Conservation (phyloP, 768 basidiomycete genomes). For the Podaxis rugospora region DNA sequence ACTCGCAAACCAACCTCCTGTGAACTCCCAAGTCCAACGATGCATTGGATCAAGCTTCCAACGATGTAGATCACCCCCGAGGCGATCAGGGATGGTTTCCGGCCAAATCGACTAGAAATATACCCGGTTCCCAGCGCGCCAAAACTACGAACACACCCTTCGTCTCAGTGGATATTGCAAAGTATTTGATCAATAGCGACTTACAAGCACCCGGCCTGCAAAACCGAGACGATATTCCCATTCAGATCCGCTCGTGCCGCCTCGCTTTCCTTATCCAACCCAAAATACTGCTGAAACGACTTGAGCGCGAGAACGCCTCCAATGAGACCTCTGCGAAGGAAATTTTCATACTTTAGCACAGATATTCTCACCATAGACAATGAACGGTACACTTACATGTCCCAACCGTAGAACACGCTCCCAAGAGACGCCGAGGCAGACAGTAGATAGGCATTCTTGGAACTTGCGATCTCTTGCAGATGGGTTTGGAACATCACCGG, state of each 20-base stretch:
- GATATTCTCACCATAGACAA: not conserved
- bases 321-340: constrained; percentile 31
- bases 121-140: constrained; percentile 39
- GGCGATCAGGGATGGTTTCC: constrained; percentile 38
- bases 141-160: constrained; percentile 26
- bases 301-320: constrained; percentile 42
- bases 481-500: constrained; percentile 22
- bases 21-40: constrained; percentile 37
- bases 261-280: constrained; percentile 32
- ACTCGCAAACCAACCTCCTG: constrained; percentile 29
- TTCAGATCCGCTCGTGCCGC: constrained; percentile 35
- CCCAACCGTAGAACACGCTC: constrained; percentile 47
- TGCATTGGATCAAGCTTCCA: constrained; percentile 42
- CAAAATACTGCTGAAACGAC: constrained; percentile 47
- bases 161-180: not conserved
- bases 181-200: constrained; percentile 12
- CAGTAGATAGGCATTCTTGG: constrained; percentile 42
- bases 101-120: constrained; percentile 38
- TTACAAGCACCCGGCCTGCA: constrained; percentile 47
- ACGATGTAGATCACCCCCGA: constrained; percentile 44
- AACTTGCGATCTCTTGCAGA: constrained; percentile 22
- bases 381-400: constrained; percentile 25
- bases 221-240: constrained; percentile 48
- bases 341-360: not conserved
- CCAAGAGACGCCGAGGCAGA: constrained; percentile 42